Base-by-base conservation (phyloP, 768 basidiomycete species). In the Phaeotremella skinneri region DNA sequence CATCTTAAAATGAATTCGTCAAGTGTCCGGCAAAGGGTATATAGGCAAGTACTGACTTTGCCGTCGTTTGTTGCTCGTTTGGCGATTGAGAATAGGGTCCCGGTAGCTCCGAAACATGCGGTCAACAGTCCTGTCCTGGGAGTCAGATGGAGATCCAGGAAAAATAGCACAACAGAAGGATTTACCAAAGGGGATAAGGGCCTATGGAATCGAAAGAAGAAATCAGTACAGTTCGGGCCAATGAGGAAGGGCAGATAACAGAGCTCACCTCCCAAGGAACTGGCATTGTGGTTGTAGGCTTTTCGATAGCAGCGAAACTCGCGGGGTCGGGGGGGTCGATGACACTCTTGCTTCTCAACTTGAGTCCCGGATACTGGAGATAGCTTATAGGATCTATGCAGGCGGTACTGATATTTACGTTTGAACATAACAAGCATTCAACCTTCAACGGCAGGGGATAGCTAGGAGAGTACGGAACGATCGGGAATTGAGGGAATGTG, bases 151-250 rank as follows among this genome's bases (percentile, higher is more conserved):
- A 25, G 49, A 14, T 53, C 25, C 52, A 25, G 67, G 32, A 43
- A 69, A 60, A n/a, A 59, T 61, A 64, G 58, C 27, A 20, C 16
- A 43, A 39, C 16, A 30, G 0, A 29, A 23, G 7, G 2, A 14
- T 14, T 21, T 57, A 92, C 93, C 93, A 73, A 93, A 92, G 48
- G 93, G 93, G 81, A 98, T 89, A 68, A 97, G 83, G 52, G 93
- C 91, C 81, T 98, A 25, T 17, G 29, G 0, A 11, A 26, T 9
- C 0, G 21, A 26, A 20, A n/a, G n/a, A n/a, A n/a, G 31, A n/a
- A 3, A 17, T 21, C 29, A 48, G 21, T 9, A 20, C 32, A 23
- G 21, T 21, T n/a, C 7, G 51, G 9, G 49, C 4, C 20, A 27
- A 34, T 41, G 48, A 23, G 41, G 25, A 20, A 43, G 20, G 37